phyloP scores from a whole-genome alignment of 345 rosid species.

The Schrenkiella parvula region DNA sequence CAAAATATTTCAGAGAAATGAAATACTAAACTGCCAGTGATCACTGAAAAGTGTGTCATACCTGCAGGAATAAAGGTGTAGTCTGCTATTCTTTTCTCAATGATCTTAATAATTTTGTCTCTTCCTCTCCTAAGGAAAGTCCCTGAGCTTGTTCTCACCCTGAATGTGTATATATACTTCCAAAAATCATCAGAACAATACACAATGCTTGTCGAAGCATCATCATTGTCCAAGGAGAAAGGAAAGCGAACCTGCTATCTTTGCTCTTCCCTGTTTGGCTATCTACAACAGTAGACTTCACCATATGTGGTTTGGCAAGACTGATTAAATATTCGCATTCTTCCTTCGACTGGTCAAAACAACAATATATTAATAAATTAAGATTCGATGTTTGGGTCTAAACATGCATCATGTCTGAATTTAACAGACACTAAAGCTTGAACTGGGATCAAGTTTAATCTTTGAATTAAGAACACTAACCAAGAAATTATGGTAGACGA shows the following conservation, averaged over 20 bases:
- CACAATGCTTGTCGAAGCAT: slow-evolving; percentile 3
- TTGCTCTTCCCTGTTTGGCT: slow-evolving; percentile 74
- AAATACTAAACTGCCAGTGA: not conserved
- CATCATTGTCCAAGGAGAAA: not conserved
- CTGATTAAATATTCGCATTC: slow-evolving; percentile 83
- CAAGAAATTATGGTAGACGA: slow-evolving; percentile 79
- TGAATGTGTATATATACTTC: slow-evolving; percentile 24
- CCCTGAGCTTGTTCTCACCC: slow-evolving; percentile 96
- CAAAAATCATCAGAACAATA: not conserved
- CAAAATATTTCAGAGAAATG: not conserved
- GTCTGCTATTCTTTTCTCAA: slow-evolving; percentile 89
- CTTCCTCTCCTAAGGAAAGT: slow-evolving; percentile 76
- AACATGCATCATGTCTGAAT: not conserved
- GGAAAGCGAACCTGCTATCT: slow-evolving; percentile 68
- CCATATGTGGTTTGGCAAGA: slow-evolving; percentile 85
- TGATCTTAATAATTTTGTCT: slow-evolving; percentile 52
- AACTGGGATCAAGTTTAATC: not conserved
- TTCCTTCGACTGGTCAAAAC: slow-evolving; percentile 62
- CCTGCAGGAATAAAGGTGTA: slow-evolving; percentile 81
- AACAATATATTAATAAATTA: not conserved
- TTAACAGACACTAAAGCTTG: not conserved
- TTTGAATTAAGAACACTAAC: slow-evolving; percentile 35
- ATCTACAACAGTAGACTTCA: slow-evolving; percentile 86
- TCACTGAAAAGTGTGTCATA: slow-evolving; percentile 22
- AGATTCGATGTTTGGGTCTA: not conserved